phyloP scores from a whole-genome alignment of 352 stramenopile genomes.

The Phytophthora citricola region DNA sequence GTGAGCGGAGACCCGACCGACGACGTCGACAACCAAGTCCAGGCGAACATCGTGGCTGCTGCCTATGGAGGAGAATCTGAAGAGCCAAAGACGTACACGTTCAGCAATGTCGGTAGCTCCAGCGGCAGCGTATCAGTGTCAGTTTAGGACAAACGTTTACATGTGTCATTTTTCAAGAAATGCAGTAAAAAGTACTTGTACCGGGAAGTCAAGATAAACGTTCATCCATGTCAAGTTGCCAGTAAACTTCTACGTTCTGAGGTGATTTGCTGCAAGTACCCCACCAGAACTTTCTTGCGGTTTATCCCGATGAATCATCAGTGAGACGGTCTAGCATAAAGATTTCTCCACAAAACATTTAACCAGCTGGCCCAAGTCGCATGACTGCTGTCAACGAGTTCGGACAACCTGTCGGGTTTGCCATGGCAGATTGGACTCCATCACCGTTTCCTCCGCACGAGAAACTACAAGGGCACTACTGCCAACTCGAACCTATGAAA shows the following conservation, averaged over 20 bases:
- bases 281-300: no score
- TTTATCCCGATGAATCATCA: no score
- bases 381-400: slow-evolving; percentile 14
- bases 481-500: slow-evolving; percentile 26
- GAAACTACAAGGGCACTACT: slow-evolving; percentile 17
- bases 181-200: no score
- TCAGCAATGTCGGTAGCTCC: slow-evolving; percentile 13
- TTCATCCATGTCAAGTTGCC: no score
- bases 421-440: slow-evolving; percentile 21
- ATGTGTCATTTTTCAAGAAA: no score
- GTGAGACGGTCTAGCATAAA: no score
- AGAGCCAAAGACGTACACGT: slow-evolving; percentile 6
- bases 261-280: no score
- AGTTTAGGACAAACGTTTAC: no score
- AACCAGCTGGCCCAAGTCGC: not conserved
- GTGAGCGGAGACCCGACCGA: slow-evolving; percentile 25
- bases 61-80: slow-evolving; percentile 15
- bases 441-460: slow-evolving; percentile 11
- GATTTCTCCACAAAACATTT: no score
- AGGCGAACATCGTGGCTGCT: slow-evolving; percentile 25
- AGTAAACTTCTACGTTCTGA: no score
- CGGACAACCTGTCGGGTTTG: slow-evolving; percentile 16
- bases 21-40: slow-evolving; percentile 21
- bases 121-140: not conserved
- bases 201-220: no score